These are phyloP conservation scores for Colletotrichum sp. DNA, from an alignment of 2,329 filamentous ascomycete genomes.

Conservation along the genomic window DNA sequence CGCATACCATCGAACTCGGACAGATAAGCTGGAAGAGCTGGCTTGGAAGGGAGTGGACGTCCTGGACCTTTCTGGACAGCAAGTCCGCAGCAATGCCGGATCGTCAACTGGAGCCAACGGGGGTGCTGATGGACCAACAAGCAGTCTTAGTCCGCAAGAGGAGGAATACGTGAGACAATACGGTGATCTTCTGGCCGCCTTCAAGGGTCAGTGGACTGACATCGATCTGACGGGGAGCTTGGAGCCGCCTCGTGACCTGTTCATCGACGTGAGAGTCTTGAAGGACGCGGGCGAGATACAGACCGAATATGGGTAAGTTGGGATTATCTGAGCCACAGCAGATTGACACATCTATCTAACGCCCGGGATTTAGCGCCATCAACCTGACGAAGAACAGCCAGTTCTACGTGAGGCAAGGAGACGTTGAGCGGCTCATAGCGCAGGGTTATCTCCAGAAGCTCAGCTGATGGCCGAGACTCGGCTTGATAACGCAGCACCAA, in stretches of 20 bases:
- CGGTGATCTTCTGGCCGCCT: constrained; percentile 88
- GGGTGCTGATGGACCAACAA: constrained; percentile 58
- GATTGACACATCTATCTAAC: constrained; percentile 22
- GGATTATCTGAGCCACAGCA: neutral
- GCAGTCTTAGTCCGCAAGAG: constrained; percentile 90
- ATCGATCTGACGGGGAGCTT: constrained; percentile 93
- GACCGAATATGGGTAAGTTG: constrained; percentile 91
- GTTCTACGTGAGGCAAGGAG: constrained; percentile 93
- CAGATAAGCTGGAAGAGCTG: constrained; percentile 90
- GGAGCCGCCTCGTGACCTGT: constrained; percentile 92
- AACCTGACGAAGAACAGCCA: constrained; percentile 98
- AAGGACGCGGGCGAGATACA: constrained; percentile 99
- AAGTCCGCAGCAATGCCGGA: constrained; percentile 45
- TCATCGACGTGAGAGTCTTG: constrained; percentile 94
- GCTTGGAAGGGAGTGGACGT: constrained; percentile 92
- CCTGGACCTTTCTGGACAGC: constrained; percentile 69
- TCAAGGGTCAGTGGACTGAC: constrained; percentile 98
- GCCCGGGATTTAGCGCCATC: constrained; percentile 68
- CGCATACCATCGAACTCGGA: constrained; percentile 89
- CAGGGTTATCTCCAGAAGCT: constrained; percentile 95
- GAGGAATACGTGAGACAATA: constrained; percentile 96
- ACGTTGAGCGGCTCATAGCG: constrained; percentile 91
- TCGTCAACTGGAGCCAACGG: constrained; percentile 32
- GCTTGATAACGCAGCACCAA: neutral
- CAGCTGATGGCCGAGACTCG: constrained; percentile 56